These are phyloP conservation scores for Helotiales sp. DNA, from an alignment of 2,329 filamentous ascomycete genomes.

Conservation along the genomic window DNA sequence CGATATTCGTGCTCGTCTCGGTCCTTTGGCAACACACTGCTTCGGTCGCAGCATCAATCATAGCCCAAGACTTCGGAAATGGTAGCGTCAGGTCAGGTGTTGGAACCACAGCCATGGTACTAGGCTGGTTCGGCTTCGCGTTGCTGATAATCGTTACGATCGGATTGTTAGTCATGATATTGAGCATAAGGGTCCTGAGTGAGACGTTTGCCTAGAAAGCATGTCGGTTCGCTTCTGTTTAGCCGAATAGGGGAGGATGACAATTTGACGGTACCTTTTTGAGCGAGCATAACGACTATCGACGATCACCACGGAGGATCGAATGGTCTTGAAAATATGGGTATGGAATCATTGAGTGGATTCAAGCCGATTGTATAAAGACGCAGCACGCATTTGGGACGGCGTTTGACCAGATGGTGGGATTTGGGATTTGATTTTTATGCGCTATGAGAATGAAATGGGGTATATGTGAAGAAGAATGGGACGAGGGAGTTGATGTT, in stretches of 20 bases:
- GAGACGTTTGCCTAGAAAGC: conserved; percentile 43
- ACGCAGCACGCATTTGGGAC: conserved; percentile 27
- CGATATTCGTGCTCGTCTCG: conserved; percentile 72
- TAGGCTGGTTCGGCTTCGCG: conserved; percentile 97
- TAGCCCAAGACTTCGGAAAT: conserved; percentile 90
- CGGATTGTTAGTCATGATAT: conserved; percentile 91
- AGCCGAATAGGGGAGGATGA: neutral
- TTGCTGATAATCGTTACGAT: conserved; percentile 94
- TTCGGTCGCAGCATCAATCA: conserved; percentile 89
- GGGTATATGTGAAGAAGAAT: conserved; percentile 2
- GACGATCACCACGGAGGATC: conserved; percentile 1
- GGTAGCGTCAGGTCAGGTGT: conserved; percentile 84
- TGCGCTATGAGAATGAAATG: neutral
- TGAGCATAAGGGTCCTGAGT: conserved; percentile 82
- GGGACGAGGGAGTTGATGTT: conserved; percentile 13
- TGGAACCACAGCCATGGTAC: conserved; percentile 91
- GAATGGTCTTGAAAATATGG: neutral
- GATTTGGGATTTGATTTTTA: conserved; percentile 9
- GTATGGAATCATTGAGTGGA: neutral
- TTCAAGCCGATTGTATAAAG: conserved; percentile 24
- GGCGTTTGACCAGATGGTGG: conserved; percentile 17
- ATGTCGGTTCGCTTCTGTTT: neutral
- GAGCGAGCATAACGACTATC: conserved; percentile 29
- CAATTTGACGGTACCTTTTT: conserved; percentile 20
- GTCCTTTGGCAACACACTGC: conserved; percentile 92